phyloP scores from a whole-genome alignment of 805 yeast genomes.

The Saccharomycopsis sp. region DNA sequence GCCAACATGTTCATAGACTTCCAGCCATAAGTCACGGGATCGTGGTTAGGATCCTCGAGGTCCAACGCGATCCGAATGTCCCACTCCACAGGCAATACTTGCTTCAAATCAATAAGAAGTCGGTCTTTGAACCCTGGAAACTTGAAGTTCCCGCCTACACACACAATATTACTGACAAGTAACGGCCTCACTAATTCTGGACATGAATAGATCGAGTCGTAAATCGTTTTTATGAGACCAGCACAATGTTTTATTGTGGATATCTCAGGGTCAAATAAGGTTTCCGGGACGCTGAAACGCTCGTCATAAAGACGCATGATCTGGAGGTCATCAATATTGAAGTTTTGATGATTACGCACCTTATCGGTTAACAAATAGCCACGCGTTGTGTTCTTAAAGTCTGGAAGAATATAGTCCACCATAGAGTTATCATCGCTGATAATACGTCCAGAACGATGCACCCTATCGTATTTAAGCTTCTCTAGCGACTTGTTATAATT shows the following conservation, averaged over 20 bases:
- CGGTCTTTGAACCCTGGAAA: conserved; percentile 63
- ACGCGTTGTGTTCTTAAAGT: conserved; percentile 68
- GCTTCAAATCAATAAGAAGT: conserved; percentile 51
- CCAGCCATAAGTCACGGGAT: conserved; percentile 49
- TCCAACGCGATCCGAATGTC: conserved; percentile 43
- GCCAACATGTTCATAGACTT: conserved; percentile 43
- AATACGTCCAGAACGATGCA: conserved; percentile 25
- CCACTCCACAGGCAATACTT: conserved; percentile 69
- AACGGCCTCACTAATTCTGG: conserved; percentile 74
- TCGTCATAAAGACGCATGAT: conserved; percentile 70
- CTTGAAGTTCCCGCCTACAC: conserved; percentile 78
- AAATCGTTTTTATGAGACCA: conserved; percentile 66
- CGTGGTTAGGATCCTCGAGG: conserved; percentile 29
- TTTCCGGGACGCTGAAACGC: conserved; percentile 81
- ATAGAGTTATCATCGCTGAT: conserved; percentile 28
- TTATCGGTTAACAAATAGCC: conserved; percentile 54
- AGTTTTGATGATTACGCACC: conserved; percentile 21
- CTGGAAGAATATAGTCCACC: conserved; percentile 79
- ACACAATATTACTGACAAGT: conserved; percentile 67
- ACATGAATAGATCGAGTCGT: conserved; percentile 58
- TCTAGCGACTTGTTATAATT: conserved; percentile 48
- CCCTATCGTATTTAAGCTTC: conserved; percentile 27
- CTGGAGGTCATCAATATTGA: conserved; percentile 50
- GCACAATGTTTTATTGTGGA: conserved; percentile 67
- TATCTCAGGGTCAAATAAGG: conserved; percentile 78